Evolutionary conservation across 495 filamentous ascomycete genomes (phyloP).

Genomic region (Hypoxylon trugodes): DNA sequence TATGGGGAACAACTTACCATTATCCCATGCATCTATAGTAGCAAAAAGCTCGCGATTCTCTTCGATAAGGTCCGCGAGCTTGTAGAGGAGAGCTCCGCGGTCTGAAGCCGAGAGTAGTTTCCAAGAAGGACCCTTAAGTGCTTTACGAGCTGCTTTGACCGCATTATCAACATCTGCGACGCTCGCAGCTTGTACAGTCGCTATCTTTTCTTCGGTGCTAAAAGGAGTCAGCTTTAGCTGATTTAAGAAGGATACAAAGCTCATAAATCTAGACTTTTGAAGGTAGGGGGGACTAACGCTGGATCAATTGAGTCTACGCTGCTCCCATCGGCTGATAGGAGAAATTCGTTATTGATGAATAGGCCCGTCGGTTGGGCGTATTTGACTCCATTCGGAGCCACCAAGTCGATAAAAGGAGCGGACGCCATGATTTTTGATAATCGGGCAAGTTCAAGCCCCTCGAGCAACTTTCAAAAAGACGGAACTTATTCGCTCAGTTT

Average conservation of each 20-base stretch:
- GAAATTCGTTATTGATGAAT: constrained; percentile 5
- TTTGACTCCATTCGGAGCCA: constrained; percentile 1
- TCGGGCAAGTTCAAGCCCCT: too few relatives aligned
- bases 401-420: constrained; percentile 1
- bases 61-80: constrained; percentile 5
- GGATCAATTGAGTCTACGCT: constrained; percentile 10
- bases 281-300: not conserved
- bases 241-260: not conserved
- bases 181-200: constrained; percentile 1
- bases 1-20: not conserved
- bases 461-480: too few relatives aligned
- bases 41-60: constrained; percentile 2
- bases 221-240: not conserved
- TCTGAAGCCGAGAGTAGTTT: constrained; percentile 1
- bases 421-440: constrained; percentile 5
- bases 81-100: constrained; percentile 1
- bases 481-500: too few relatives aligned
- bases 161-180: constrained; percentile 2
- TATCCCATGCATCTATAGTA: constrained; percentile 9
- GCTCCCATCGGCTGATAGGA: not conserved
- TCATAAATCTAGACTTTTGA: not conserved
- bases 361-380: constrained; percentile 4
- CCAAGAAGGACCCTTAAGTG: constrained; percentile 6
- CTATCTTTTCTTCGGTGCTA: constrained; percentile 10
- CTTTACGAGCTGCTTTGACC: constrained; percentile 7